phyloP scores from a whole-genome alignment of 176 grass and related monocot species.

The Phoenix roebelenii region DNA sequence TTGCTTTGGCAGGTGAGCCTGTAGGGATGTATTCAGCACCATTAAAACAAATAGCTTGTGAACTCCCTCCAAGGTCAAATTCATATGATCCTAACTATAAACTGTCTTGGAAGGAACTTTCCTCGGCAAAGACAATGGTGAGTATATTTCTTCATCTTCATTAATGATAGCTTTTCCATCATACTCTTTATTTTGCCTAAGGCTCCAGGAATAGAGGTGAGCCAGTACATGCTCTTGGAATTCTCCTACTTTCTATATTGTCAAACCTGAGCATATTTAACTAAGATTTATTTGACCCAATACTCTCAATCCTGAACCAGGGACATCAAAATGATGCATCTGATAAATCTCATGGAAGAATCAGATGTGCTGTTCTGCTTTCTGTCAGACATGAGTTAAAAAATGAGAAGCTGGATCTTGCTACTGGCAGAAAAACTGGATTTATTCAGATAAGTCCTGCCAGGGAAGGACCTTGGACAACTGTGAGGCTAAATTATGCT shows the following conservation, averaged over 20 bases:
- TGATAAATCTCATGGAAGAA: constrained; percentile 54
- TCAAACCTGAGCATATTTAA: background rate
- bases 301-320: constrained; percentile 33
- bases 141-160: constrained; percentile 20
- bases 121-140: constrained; percentile 42
- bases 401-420: constrained; percentile 18
- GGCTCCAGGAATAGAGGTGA: background rate
- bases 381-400: constrained; percentile 42
- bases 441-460: constrained; percentile 88
- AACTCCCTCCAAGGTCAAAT: constrained; percentile 33
- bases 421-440: constrained; percentile 41
- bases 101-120: constrained; percentile 70
- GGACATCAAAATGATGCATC: constrained; percentile 27
- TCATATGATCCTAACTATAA: constrained; percentile 40
- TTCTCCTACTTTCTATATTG: background rate
- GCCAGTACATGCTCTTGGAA: background rate
- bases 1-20: constrained; percentile 41
- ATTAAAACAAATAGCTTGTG: constrained; percentile 61
- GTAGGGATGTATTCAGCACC: constrained; percentile 33
- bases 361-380: constrained; percentile 72
- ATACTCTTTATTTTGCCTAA: background rate
- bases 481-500: constrained; percentile 91
- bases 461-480: constrained; percentile 95
- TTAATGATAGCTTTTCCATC: too few species aligned
- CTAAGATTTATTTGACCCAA: background rate